A percentile compares a stretch with the other conserved stretches of the same genome.
Conservation (phyloP, 805 yeast genomes). For the Wickerhamomyces xylosicus region DNA sequence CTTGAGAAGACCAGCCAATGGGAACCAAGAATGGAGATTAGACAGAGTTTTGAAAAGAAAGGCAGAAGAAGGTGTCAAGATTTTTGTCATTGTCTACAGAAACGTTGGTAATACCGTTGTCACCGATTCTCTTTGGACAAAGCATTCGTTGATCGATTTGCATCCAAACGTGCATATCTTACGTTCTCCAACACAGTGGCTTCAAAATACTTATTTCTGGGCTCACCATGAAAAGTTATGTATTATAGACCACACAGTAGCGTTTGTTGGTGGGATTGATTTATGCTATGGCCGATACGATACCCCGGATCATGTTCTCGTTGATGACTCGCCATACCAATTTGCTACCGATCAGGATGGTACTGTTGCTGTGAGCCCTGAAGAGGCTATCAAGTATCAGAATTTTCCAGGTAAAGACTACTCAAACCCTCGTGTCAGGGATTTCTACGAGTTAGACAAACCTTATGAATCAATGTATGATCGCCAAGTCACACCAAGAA, state of each 20-base stretch:
- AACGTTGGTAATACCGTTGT: constrained; percentile 91
- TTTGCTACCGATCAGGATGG: constrained; percentile 22
- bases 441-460: constrained; percentile 67
- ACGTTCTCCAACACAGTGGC: constrained; percentile 90
- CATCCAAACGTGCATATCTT: constrained; percentile 83
- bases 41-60: constrained; percentile 81
- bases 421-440: constrained; percentile 89
- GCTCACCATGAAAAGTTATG: constrained; percentile 96
- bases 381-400: constrained; percentile 36
- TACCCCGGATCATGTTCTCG: constrained; percentile 88
- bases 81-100: constrained; percentile 83
- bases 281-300: constrained; percentile 93
- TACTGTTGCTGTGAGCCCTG: constrained; percentile 19
- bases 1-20: constrained; percentile 87
- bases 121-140: constrained; percentile 89
- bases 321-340: constrained; percentile 51
- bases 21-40: constrained; percentile 87
- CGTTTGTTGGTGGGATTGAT: constrained; percentile 93
- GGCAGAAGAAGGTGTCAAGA: constrained; percentile 92
- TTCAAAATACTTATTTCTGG: constrained; percentile 93
- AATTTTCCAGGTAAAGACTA: constrained; percentile 95
- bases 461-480: constrained; percentile 93
- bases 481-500: constrained; percentile 69
- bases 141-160: constrained; percentile 79
- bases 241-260: constrained; percentile 77